Percentiles rank a stretch among this genome's conserved stretches.
phyloP scores from a whole-genome alignment of 2,329 filamentous ascomycete species.

The Acephala macrosclerotiorum region DNA sequence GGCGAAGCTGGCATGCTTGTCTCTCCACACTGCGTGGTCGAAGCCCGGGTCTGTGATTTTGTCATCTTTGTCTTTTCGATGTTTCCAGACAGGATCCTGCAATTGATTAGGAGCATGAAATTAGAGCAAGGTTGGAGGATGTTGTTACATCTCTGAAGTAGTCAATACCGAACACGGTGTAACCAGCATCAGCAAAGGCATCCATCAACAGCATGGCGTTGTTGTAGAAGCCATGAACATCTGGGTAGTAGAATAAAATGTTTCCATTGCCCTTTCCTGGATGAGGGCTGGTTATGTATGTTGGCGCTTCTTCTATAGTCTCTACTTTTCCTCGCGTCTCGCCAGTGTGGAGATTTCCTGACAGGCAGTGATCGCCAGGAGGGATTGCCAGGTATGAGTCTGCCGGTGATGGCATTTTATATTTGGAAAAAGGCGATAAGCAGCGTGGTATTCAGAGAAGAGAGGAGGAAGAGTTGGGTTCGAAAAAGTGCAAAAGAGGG shows the following conservation, averaged over 20 bases:
- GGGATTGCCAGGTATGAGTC: constrained; percentile 44
- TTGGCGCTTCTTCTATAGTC: constrained; percentile 47
- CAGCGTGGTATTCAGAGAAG: neutral
- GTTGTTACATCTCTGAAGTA: constrained; percentile 52
- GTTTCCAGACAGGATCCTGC: constrained; percentile 53
- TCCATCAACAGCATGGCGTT: constrained; percentile 56
- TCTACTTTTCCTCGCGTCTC: constrained; percentile 46
- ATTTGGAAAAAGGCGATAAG: neutral
- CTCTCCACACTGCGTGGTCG: constrained; percentile 56
- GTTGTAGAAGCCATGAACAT: constrained; percentile 53
- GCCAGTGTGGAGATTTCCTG: constrained; percentile 50
- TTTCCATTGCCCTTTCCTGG: constrained; percentile 48
- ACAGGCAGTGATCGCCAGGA: constrained; percentile 49
- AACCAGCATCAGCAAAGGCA: constrained; percentile 53
- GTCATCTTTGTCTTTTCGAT: constrained; percentile 45
- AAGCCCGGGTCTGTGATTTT: constrained; percentile 48
- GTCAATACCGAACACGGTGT: constrained; percentile 51
- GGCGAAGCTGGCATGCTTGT: constrained; percentile 53
- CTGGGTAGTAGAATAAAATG: constrained; percentile 54
- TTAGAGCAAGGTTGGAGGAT: neutral
- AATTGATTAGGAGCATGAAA: constrained; percentile 12
- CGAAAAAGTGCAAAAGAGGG: too few relatives aligned
- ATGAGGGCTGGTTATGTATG: constrained; percentile 46
- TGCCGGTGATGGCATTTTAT: constrained; percentile 19
- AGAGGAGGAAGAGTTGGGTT: neutral